phyloP scores from a whole-genome alignment of 257 asterid genomes.

The Solanum arcanum region DNA sequence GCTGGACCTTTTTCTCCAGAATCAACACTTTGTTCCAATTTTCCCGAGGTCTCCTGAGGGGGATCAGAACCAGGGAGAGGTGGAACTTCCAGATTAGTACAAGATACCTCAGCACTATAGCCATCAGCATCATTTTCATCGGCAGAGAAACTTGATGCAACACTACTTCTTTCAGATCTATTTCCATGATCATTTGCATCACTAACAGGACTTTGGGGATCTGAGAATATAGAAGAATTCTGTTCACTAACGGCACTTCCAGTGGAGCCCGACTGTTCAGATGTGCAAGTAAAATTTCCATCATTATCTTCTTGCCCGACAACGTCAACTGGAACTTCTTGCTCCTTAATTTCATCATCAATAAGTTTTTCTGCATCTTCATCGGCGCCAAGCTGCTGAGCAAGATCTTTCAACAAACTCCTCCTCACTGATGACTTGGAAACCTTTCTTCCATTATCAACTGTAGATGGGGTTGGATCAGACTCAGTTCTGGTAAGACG shows the following conservation, averaged over 20 bases:
- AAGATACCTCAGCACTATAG: slow-evolving; percentile 7
- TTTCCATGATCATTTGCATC: slow-evolving; percentile 21
- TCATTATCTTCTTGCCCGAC: slow-evolving; percentile 8
- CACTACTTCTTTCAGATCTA: slow-evolving; percentile 43
- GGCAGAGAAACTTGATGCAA: slow-evolving; percentile 40
- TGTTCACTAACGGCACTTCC: slow-evolving; percentile 33
- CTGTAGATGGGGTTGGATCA: slow-evolving; percentile 41
- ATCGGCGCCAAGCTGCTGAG: slow-evolving; percentile 47
- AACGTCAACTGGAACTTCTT: slow-evolving; percentile 13
- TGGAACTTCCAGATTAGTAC: slow-evolving; percentile 15
- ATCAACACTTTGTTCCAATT: slow-evolving; percentile 21
- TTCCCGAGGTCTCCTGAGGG: slow-evolving; percentile 15
- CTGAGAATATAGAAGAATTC: slow-evolving; percentile 34
- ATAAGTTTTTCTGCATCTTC: slow-evolving; percentile 18
- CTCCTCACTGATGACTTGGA: slow-evolving; percentile 50
- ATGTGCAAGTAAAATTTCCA: slow-evolving; percentile 15
- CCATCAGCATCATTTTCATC: slow-evolving; percentile 27
- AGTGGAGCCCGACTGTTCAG: slow-evolving; percentile 10
- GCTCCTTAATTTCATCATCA: slow-evolving; percentile 16
- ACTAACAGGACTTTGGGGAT: slow-evolving; percentile 33
- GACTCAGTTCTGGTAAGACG: slow-evolving; percentile 56
- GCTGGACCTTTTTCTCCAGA: not conserved
- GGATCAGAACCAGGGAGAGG: slow-evolving; percentile 9
- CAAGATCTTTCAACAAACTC: slow-evolving; percentile 59
- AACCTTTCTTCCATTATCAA: slow-evolving; percentile 16